These are phyloP conservation scores for Cadophora sp. DNA, from an alignment of 2,329 filamentous ascomycete genomes.

Conservation along the genomic window DNA sequence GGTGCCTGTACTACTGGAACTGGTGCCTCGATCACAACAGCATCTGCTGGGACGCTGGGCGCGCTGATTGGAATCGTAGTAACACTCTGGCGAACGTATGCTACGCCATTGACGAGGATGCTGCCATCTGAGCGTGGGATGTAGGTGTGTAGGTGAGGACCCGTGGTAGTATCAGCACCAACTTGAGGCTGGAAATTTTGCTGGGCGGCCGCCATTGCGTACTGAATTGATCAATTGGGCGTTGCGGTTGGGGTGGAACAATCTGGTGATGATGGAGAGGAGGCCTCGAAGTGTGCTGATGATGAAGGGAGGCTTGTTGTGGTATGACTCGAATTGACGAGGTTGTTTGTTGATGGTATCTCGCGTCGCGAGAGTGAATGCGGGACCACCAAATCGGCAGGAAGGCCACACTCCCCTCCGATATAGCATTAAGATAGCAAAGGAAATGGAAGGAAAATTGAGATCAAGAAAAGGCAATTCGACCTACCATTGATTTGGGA, in stretches of 20 bases:
- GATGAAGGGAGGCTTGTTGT: neutral
- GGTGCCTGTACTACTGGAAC: constrained; percentile 28
- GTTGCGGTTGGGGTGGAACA: neutral
- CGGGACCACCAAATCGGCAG: constrained; percentile 6
- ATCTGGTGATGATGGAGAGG: neutral
- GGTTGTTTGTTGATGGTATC: constrained; percentile 7
- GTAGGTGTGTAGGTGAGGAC: constrained; percentile 62
- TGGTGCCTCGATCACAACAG: constrained; percentile 17
- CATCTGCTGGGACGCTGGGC: constrained; percentile 11
- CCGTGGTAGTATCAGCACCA: constrained; percentile 62
- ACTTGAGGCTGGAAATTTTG: constrained; percentile 65
- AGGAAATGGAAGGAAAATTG: neutral
- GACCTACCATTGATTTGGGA: constrained; percentile 21
- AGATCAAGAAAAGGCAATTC: neutral
- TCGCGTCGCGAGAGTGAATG: constrained; percentile 9
- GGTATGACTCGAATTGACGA: constrained; percentile 7
- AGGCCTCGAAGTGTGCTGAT: neutral
- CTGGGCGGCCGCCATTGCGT: constrained; percentile 40
- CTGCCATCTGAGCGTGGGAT: constrained; percentile 52
- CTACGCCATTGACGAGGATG: constrained; percentile 35
- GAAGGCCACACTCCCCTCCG: neutral
- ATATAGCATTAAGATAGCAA: neutral
- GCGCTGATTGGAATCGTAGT: constrained; percentile 6
- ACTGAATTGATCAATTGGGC: neutral
- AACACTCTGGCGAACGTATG: constrained; percentile 28